Percentiles rank a stretch among this genome's conserved stretches.
Evolutionary conservation across 495 filamentous ascomycete species (phyloP).

Genomic region (Rostrohypoxylon terebratum): DNA sequence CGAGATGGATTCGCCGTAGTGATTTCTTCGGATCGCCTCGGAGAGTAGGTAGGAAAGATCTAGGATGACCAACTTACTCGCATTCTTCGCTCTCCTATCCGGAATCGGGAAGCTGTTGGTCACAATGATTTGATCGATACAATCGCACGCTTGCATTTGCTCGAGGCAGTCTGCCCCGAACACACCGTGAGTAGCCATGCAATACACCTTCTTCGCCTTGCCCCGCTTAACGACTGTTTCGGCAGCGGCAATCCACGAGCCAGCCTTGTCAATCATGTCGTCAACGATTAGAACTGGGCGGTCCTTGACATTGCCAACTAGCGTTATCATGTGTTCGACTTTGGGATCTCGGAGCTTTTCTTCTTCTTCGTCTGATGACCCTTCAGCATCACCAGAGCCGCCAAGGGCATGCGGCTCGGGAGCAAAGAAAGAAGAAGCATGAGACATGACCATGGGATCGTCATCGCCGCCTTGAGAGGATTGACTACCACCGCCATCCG

Average conservation of each 20-base stretch:
- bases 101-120: constrained; percentile 96
- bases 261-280: constrained; percentile 98
- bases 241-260: constrained; percentile 97
- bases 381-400: constrained; percentile 81
- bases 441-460: constrained; percentile 68
- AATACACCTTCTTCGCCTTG: constrained; percentile 92
- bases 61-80: constrained; percentile 87
- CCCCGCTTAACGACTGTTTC: constrained; percentile 96
- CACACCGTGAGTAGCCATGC: constrained; percentile 95
- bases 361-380: constrained; percentile 89
- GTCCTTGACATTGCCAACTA: constrained; percentile 91
- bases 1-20: constrained; percentile 90
- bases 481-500: constrained; percentile 59
- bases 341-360: constrained; percentile 77
- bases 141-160: constrained; percentile 90
- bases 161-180: constrained; percentile 91
- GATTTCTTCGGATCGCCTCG: constrained; percentile 94
- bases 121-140: constrained; percentile 93
- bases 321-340: constrained; percentile 91
- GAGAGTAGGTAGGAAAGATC: constrained; percentile 87
- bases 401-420: constrained; percentile 75
- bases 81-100: constrained; percentile 71
- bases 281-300: constrained; percentile 93
- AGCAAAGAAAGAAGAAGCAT: constrained; percentile 66
- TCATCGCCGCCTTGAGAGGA: constrained; percentile 57